Evolutionary conservation across 2,329 filamentous ascomycete genomes (phyloP).

Genomic region (Trichoderma sp.): DNA sequence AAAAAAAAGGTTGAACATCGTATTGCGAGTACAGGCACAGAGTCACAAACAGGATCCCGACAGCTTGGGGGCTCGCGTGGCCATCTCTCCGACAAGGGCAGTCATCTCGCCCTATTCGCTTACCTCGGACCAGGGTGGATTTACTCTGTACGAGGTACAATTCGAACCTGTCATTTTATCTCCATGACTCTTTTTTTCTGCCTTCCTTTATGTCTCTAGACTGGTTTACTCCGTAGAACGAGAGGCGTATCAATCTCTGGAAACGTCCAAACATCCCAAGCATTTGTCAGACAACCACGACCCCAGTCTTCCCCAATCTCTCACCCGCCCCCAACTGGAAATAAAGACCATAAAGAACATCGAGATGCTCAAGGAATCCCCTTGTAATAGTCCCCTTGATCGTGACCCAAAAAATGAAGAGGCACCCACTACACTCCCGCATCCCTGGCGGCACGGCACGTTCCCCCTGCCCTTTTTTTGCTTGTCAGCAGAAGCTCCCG

Average conservation of each 20-base stretch:
- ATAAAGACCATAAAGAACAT: background rate
- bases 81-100: background rate
- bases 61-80: background rate
- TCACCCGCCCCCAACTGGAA: background rate
- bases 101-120: background rate
- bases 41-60: background rate
- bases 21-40: background rate
- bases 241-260: background rate
- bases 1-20: too few species aligned
- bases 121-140: background rate
- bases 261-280: background rate
- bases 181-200: background rate
- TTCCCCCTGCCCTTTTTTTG: background rate
- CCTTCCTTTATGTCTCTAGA: background rate
- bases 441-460: slow-evolving; percentile 14
- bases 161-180: background rate
- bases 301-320: background rate
- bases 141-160: background rate
- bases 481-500: background rate
- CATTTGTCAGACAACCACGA: background rate
- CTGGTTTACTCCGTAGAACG: background rate
- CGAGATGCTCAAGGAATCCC: background rate
- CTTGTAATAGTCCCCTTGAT: background rate
- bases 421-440: background rate
- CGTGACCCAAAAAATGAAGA: background rate